Base-by-base conservation (phyloP, 2,329 filamentous ascomycete species). In the Dactylellina haptotyla region DNA sequence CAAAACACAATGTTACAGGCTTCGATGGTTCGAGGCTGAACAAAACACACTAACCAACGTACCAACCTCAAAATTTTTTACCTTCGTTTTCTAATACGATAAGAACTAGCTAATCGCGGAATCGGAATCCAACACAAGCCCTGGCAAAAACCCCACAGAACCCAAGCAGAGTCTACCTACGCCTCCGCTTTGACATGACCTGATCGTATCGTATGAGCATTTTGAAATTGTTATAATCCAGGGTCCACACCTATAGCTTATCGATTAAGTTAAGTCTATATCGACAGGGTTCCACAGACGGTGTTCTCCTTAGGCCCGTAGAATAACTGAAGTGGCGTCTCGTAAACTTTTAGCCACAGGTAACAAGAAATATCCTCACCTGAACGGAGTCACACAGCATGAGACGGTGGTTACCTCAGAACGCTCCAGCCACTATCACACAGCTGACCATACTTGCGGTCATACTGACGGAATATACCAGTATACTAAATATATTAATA, bases 71-170 rank as follows among this genome's bases (percentile, higher is more conserved):
- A 41, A 41, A 41, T 41, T 4, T 12, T 16, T 16, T 9, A 41
- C 12, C 4, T n/a, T n/a, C n/a, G n/a, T n/a, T n/a, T n/a, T n/a
- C n/a, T n/a, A n/a, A n/a, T n/a, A n/a, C n/a, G n/a, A n/a, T n/a
- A n/a, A n/a, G n/a, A n/a, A 41, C 37, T 41, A 14, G 14, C 37
- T n/a, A n/a, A 66, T 54, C 62, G 62, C 62, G 43, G 62, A 50
- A 57, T 66, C 62, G 62, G 62, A 66, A 50, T 66, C 26, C 51
- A 66, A 48, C 28, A 58, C 26, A 51, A 41, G 37, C 26, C 39
- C 26, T 48, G 18, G 25, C 14, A 34, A 6, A 6, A 34, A 26
- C 20, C 14, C 45, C 12, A n/a, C 4, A 8, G 4, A 50, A 10
- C 10, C 20, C 4, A 12, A 4, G n/a, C 6, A 4, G 23, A 50